These are phyloP conservation scores for Microthlaspi erraticum DNA, from an alignment of 345 rosid species.

Conservation along the genomic window DNA sequence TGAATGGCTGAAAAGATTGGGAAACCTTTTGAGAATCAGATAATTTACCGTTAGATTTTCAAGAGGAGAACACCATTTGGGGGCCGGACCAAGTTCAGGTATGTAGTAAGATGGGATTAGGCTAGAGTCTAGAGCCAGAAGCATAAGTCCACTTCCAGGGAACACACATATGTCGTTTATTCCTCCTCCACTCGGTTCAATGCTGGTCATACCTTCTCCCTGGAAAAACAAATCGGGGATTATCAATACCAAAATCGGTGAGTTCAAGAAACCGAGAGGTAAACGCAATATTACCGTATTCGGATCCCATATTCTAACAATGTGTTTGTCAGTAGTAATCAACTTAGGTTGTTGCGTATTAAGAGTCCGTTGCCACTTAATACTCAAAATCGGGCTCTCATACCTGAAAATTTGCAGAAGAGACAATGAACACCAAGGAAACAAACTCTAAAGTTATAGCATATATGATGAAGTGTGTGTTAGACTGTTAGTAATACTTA, in stretches of 20 bases:
- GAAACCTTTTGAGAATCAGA: constrained; percentile 9
- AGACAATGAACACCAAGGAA: constrained; percentile 19
- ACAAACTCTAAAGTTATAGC: constrained; percentile 2
- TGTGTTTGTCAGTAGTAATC: constrained; percentile 77
- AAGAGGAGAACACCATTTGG: constrained; percentile 85
- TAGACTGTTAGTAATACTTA: constrained; percentile 47
- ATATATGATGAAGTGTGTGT: neutral
- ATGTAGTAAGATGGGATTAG: constrained; percentile 86
- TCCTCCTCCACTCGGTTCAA: constrained; percentile 84
- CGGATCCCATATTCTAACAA: constrained; percentile 97
- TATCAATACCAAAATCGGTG: neutral
- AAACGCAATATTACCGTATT: constrained; percentile 57
- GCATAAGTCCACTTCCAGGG: constrained; percentile 83
- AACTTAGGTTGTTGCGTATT: constrained; percentile 78
- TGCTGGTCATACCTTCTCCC: constrained; percentile 94
- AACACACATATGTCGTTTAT: constrained; percentile 91
- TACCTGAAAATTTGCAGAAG: constrained; percentile 59
- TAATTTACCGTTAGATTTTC: constrained; percentile 78
- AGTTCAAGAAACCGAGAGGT: constrained; percentile 1
- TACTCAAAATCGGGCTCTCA: constrained; percentile 84
- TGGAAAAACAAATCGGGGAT: constrained; percentile 33
- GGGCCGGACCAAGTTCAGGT: constrained; percentile 96
- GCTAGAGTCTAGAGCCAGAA: constrained; percentile 82
- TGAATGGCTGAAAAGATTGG: neutral
- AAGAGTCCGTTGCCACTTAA: constrained; percentile 88